Percentiles rank a stretch among this genome's conserved stretches.
phyloP scores from a whole-genome alignment of 306 rosid genomes.

The Argentina anserina region DNA sequence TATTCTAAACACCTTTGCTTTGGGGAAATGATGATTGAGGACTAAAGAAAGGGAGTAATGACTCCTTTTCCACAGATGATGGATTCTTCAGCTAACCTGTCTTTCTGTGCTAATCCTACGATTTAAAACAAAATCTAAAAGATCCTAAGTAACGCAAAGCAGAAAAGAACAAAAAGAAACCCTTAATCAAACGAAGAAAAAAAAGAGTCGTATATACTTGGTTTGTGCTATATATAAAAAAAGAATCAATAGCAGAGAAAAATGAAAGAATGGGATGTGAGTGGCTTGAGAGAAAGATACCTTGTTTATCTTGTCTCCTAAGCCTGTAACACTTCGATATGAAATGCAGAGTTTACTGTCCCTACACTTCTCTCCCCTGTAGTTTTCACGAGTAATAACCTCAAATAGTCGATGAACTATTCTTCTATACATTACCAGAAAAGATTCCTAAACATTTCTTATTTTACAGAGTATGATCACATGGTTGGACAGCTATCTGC shows the following conservation, averaged over 20 bases:
- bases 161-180: conserved; percentile 20
- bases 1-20: not conserved
- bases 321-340: conserved; percentile 40
- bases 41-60: not conserved
- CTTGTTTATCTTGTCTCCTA: conserved; percentile 63
- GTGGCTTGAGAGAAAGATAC: conserved; percentile 47
- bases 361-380: conserved; percentile 32
- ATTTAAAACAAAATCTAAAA: not conserved
- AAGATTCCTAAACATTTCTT: conserved; percentile 13
- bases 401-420: conserved; percentile 12
- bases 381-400: conserved; percentile 37
- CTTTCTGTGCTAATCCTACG: conserved; percentile 10
- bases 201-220: conserved; percentile 35
- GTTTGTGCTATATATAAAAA: conserved; percentile 3
- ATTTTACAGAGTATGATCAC: conserved; percentile 41
- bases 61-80: not conserved
- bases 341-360: conserved; percentile 42
- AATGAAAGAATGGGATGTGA: conserved; percentile 25
- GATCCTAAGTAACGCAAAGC: conserved; percentile 11
- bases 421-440: not conserved
- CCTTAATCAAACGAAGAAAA: conserved; percentile 33
- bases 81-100: conserved; percentile 1
- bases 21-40: not conserved
- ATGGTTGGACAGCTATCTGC: conserved; percentile 30
- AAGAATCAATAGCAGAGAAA: conserved; percentile 16